These are phyloP conservation scores for Kuraishia molischiana DNA, from an alignment of 805 yeast species.

Conservation along the genomic window DNA sequence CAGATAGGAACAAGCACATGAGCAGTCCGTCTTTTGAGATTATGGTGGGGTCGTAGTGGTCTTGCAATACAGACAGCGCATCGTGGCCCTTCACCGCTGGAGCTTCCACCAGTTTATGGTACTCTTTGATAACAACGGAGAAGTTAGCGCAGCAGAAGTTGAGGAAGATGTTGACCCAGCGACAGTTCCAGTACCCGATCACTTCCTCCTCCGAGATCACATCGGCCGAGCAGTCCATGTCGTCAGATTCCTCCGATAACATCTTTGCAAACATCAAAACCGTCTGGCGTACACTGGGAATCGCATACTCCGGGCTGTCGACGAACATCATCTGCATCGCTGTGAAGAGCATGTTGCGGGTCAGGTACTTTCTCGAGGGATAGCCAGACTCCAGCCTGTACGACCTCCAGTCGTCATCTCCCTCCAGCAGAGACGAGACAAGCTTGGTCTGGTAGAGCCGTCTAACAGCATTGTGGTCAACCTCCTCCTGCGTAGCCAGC, in stretches of 20 bases:
- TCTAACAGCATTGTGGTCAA: no score
- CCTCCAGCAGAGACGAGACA: no score
- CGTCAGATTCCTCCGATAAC: no score
- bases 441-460: no score
- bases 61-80: conserved; percentile 1
- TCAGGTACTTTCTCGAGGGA: no score
- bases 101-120: conserved; percentile 6
- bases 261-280: not conserved
- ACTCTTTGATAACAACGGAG: conserved; percentile 11
- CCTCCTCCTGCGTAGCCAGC: no score
- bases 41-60: conserved; percentile 1
- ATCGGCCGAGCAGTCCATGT: no score
- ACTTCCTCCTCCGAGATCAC: conserved; percentile 11
- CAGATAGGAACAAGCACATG: not conserved
- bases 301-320: not conserved
- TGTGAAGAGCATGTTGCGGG: not conserved
- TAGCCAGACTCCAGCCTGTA: no score
- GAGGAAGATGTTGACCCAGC: conserved; percentile 17
- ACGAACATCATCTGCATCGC: not conserved
- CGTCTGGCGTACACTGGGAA: not conserved
- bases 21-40: conserved; percentile 1
- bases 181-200: conserved; percentile 18
- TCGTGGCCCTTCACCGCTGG: conserved; percentile 1
- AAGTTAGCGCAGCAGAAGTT: conserved; percentile 15
- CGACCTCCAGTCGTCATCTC: no score